Evolutionary conservation across 768 basidiomycete species (phyloP).

Genomic region (Suillus paluster): DNA sequence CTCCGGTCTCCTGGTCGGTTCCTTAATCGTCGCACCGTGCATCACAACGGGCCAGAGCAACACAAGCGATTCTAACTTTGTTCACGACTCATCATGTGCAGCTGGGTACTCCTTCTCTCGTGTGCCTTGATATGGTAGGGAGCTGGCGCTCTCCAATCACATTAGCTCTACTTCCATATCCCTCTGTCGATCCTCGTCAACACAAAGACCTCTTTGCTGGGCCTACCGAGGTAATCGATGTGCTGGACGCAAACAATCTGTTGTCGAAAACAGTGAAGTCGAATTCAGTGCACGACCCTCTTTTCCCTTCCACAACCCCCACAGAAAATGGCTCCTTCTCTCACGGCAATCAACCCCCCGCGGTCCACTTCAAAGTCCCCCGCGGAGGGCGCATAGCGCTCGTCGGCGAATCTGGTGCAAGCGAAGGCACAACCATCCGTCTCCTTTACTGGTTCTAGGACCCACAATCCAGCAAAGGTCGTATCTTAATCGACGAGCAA

Average conservation of each 20-base stretch:
- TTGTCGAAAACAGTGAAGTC: slow-evolving; percentile 76
- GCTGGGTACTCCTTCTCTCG: too few species aligned
- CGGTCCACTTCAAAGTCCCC: slow-evolving; percentile 84
- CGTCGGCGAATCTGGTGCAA: slow-evolving; percentile 82
- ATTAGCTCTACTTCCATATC: too few species aligned
- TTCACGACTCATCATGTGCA: background rate
- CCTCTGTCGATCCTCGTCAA: too few species aligned
- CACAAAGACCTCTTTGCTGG: slow-evolving; percentile 83
- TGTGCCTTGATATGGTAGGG: too few species aligned
- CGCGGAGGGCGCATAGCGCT: slow-evolving; percentile 88
- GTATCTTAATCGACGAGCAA: slow-evolving; percentile 83
- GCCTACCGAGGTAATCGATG: slow-evolving; percentile 83
- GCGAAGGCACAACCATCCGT: slow-evolving; percentile 86
- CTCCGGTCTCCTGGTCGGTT: slow-evolving; percentile 78
- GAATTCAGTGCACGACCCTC: slow-evolving; percentile 67
- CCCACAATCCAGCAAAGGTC: slow-evolving; percentile 73
- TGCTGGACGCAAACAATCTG: slow-evolving; percentile 72
- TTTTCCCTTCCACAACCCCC: background rate
- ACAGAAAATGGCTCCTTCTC: slow-evolving; percentile 86
- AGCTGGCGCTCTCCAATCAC: too few species aligned
- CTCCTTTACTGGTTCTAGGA: slow-evolving; percentile 94
- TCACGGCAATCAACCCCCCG: slow-evolving; percentile 71
- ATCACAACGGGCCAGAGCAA: slow-evolving; percentile 57
- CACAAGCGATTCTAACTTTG: too few species aligned
- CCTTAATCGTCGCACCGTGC: slow-evolving; percentile 72